Base-by-base conservation (phyloP, 768 basidiomycete species). In the Agaricus subrufescens region DNA sequence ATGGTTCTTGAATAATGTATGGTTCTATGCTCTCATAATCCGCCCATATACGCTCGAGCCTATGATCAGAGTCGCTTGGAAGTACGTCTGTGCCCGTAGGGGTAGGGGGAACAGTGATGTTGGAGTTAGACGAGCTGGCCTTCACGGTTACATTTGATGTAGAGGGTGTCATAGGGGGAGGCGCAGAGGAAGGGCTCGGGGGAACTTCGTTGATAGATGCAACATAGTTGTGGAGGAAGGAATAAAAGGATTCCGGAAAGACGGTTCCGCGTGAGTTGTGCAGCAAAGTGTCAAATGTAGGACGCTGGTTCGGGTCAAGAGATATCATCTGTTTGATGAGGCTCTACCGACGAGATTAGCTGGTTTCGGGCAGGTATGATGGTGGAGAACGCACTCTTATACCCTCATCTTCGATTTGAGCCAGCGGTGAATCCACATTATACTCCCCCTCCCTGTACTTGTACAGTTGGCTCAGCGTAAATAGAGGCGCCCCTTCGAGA, bases 161-260 rank as follows among this genome's bases (percentile, higher is more conserved):
- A 71, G 68, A 59, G 19, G 69, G 61, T 5, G 71, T 61, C 3
- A 67, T 61, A 1, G 72, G 63, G n/a, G 73, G 68, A 14, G 77
- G 66, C 19, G 72, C 58, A 56, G 80, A 79, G 2, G 81, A 75
- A 0, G 78, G 69, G 1, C 74, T 69, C 14, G 76, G 63, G 2
- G 84, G 75, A 11, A 84, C 73, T 58, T 93, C 89, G 66, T 89
- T 89, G 61, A 91, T 75, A 1, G 91, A 86, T 3, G 86, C 80
- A 55, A 91, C 81, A 62, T 97, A 98, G 62, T 89, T 90, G 67
- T 95, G 90, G 9, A 98, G 78, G 73, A 96, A 98, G 2, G 93
- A 89, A 71, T 97, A 98, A 70, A 98, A 98, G 30, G 84, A 85
- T 63, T 95, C 93, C 0, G 96, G 94, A 60, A 98, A 90, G 46